Evolutionary conservation across 768 basidiomycete genomes (phyloP).

Genomic region (Trametopsis cervina): DNA sequence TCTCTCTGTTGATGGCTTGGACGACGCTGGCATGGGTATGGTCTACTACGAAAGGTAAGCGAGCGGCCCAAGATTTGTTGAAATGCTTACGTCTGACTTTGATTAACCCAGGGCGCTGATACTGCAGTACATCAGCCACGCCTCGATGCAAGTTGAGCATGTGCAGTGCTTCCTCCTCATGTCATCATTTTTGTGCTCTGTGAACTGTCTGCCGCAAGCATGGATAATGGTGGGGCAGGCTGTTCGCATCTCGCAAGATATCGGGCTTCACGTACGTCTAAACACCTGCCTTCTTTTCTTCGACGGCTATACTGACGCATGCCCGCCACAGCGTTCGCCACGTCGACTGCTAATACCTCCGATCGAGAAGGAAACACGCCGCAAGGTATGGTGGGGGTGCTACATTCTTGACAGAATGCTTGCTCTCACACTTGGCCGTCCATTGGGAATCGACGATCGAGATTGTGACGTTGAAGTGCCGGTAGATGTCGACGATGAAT

Average conservation of each 20-base stretch:
- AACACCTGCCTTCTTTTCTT: slow-evolving; percentile 1
- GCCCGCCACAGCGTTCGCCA: slow-evolving; percentile 66
- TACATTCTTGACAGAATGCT: slow-evolving; percentile 90
- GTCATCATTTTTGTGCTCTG: slow-evolving; percentile 86
- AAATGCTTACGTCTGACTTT: neutral
- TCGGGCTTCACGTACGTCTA: slow-evolving; percentile 79
- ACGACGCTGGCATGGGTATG: slow-evolving; percentile 86
- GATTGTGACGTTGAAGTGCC: slow-evolving; percentile 90
- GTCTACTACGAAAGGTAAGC: slow-evolving; percentile 83
- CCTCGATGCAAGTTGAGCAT: slow-evolving; percentile 77
- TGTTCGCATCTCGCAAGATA: slow-evolving; percentile 82
- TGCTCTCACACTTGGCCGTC: slow-evolving; percentile 82
- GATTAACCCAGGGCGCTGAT: slow-evolving; percentile 62
- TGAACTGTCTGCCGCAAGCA: slow-evolving; percentile 91
- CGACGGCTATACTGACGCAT: slow-evolving; percentile 10
- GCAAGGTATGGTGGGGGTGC: slow-evolving; percentile 93
- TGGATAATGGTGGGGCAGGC: slow-evolving; percentile 92
- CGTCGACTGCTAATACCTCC: slow-evolving; percentile 61
- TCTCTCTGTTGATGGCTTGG: slow-evolving; percentile 48
- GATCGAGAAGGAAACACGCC: slow-evolving; percentile 82
- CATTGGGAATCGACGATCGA: slow-evolving; percentile 81
- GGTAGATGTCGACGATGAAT: slow-evolving; percentile 76
- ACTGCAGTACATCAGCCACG: slow-evolving; percentile 86
- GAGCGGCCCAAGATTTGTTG: too few relatives aligned
- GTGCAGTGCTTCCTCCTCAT: slow-evolving; percentile 87